Base-by-base conservation (phyloP, 2,329 filamentous ascomycete species). In the Apiospora sp. region DNA sequence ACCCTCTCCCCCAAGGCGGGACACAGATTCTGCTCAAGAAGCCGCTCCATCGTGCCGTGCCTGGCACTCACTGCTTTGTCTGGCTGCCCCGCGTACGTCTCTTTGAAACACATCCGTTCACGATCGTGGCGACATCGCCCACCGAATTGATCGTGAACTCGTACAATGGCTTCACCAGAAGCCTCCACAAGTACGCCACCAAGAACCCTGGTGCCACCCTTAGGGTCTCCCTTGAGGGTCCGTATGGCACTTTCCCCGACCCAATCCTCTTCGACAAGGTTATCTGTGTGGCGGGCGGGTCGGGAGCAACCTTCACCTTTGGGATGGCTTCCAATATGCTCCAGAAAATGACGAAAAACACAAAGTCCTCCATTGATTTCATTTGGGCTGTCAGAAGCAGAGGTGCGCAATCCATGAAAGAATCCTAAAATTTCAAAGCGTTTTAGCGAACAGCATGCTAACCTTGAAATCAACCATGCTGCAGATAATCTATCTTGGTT, bases 71-170 rank as follows among this genome's bases (percentile, higher is more conserved):
- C 77, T 89, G 88, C 75, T 92, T 91, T 76, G 80, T 92, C 43
- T 92, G 89, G 89, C 86, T 92, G 8, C 91, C 91, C 0, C 82
- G 82, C 5, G 85, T 92, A 68, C 86, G 90, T 13, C 75, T 82
- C 1, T 81, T 87, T 24, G 88, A 92, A 79, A 90, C 87, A 1
- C 91, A 93, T 74, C 90, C 90, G 0, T 92, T 92, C 75, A 92
- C 90, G 2, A 88, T 92, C 68, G 87, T 87, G 30, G 80, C 84
- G 30, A 84, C 83, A 22, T 80, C 86, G 44, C 87, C 88, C 0
- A 77, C 89, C 43, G 89, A 92, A 80, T 89, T 92, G 69, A 85
- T 92, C 30, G 85, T 92, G 70, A 85, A 86, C 68, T 86, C 89
- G 0, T 85, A 89, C 74, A 85, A 89, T 75, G 90, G 89, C 7